Percentiles rank a stretch among this genome's conserved stretches.
These are phyloP conservation scores for Lachancea sp. DNA, from an alignment of 805 yeast genomes.

Conservation along the genomic window DNA sequence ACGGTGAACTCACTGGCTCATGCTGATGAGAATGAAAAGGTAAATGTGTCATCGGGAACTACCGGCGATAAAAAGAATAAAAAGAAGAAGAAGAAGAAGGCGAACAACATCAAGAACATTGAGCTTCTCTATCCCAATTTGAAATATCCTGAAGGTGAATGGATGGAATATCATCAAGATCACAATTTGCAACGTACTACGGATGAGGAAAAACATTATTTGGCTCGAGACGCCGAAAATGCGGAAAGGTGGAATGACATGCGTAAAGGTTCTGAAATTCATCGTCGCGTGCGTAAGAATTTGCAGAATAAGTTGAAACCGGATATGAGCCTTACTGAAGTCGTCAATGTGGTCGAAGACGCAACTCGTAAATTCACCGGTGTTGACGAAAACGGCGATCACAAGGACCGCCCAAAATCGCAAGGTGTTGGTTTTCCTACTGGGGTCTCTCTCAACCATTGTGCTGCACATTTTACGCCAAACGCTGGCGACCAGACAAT, in stretches of 20 bases:
- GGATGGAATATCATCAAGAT: constrained; percentile 63
- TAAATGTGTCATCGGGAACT: constrained; percentile 4
- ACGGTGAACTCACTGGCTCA: not conserved
- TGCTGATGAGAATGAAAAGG: not conserved
- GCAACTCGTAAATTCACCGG: constrained; percentile 69
- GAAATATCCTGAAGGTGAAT: constrained; percentile 79
- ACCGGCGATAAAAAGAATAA: constrained; percentile 37
- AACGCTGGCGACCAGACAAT: constrained; percentile 88
- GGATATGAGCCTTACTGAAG: constrained; percentile 85
- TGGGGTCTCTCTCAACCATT: constrained; percentile 87
- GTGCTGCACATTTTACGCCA: constrained; percentile 98
- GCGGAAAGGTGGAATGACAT: constrained; percentile 72
- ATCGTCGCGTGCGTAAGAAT: constrained; percentile 80
- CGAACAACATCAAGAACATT: constrained; percentile 52
- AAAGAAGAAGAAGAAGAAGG: constrained; percentile 53
- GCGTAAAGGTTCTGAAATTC: constrained; percentile 94
- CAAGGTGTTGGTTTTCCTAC: constrained; percentile 98
- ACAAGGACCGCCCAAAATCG: constrained; percentile 33
- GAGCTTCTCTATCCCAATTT: constrained; percentile 63
- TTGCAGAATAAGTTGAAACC: constrained; percentile 73
- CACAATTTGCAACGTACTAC: constrained; percentile 70
- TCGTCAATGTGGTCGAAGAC: constrained; percentile 85
- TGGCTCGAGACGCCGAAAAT: constrained; percentile 51
- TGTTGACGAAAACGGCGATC: constrained; percentile 50
- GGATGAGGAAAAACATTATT: constrained; percentile 76